Evolutionary conservation across 2,329 filamentous ascomycete species (phyloP), one percentile per base, ranked within the genome.

Genomic region (Colletotrichum sojae): DNA sequence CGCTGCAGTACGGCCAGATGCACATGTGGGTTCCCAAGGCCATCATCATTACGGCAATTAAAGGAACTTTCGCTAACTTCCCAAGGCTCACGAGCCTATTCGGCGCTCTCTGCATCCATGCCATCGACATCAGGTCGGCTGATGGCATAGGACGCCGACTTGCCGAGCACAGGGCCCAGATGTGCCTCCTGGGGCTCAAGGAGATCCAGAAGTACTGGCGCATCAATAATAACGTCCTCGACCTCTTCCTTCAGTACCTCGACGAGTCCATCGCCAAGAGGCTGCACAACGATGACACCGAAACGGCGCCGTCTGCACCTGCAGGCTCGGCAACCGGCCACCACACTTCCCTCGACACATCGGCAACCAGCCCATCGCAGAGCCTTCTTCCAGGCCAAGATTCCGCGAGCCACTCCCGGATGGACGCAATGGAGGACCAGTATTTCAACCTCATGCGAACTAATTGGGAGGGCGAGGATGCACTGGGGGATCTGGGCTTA

Each of bases 171-270:
- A 75, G 79, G 18, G 79, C 80, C 1, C 78, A 80, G 40, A 77
- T 80, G 69, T 81, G 79, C 45, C 77, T 81, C 2, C 71, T 81
- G 3, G 78, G 78, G 4, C 73, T 82, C 1, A 77, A 80, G 48
- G 80, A 81, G 69, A 75, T 81, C 0, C 78, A 81, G 27, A 80
- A 80, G n/a, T 81, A 80, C 71, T 81, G 79, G 79, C 73, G 77
- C 18, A 80, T 81, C 67, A 82, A 82, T 73, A 81, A 79, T 70
- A 79, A 79, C 40, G 73, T 81, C 0, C 74, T 82, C 6, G 79
- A 82, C 25, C 69, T 81, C 6, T 81, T 81, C 31, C 71, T 81
- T 0, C 78, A 78, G 25, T 81, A 81, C 4, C 76, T 81, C 6
- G 80, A 81, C 62, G 76, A 77, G 13, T 79, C 80, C 3, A 81